Base-by-base conservation (phyloP, 192 early-diverging fungal genomes). In the Coemansia sp. region DNA sequence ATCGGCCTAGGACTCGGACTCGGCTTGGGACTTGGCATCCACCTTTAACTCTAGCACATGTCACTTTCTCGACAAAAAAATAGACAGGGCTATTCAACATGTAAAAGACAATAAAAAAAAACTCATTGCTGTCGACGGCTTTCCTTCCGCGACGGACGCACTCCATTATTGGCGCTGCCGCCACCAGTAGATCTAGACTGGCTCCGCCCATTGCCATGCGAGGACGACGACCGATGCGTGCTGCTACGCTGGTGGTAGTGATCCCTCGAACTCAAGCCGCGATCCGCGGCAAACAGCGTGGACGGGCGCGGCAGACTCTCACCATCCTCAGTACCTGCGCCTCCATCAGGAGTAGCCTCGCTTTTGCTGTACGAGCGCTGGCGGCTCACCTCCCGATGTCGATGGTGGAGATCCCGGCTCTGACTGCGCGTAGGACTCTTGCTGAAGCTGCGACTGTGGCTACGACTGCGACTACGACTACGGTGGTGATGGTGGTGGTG, bases 131-230 rank as follows among this genome's bases (percentile, higher is more conserved):
- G 75, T 10, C 65, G 56, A 21, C 75, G 64, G 36, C 75, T 77
- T 21, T 77, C 65, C 39, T 62, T 65, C 3, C 75, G 75, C 8
- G 75, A 77, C 22, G 75, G 75, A 17, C 67, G 65, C n/a, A 67
- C 56, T 15, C 46, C 46, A 10, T 24, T 24, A 50, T 50, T 50
- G 29, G 3, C 7, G 7, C 67, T 50, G 29, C 29, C 7, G 7
- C 67, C 67, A 9, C 60, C 38, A 10, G 68, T 50, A 12, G 62
- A 53, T 14, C 32, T 58, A 12, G 63, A 53, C 38, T 70, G 68
- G 40, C 61, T 68, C 46, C 61, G 62, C 7, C 65, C 58, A 38
- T 68, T 68, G 38, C 41, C 53, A 17, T 61, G 59, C 53, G 74
- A 56, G 35, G 63, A 56, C 12, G 61, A 64, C 18, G 39, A 24